Conservation (phyloP, 2,329 filamentous ascomycete species). For the Phialocephala subalpina region DNA sequence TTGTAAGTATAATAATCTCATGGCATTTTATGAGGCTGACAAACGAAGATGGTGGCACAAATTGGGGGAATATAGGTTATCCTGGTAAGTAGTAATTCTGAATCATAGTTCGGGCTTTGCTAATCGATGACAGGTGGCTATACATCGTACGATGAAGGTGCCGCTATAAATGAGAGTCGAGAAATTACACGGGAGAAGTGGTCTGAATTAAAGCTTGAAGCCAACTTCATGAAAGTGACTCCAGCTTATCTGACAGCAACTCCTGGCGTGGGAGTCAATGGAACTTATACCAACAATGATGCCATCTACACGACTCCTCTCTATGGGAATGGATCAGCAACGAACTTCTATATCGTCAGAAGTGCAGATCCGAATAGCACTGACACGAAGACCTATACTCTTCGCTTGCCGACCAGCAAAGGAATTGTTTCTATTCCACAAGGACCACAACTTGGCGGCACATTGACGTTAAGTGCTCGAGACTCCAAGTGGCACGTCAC, state of each 20-base stretch:
- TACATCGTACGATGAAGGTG: slow-evolving; percentile 65
- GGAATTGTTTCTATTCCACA: slow-evolving; percentile 63
- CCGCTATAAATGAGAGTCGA: slow-evolving; percentile 74
- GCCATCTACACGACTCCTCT: slow-evolving; percentile 64
- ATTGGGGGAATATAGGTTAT: slow-evolving; percentile 83
- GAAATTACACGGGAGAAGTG: slow-evolving; percentile 78
- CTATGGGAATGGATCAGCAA: slow-evolving; percentile 58
- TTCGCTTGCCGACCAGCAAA: slow-evolving; percentile 67
- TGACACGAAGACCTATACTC: slow-evolving; percentile 65
- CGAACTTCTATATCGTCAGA: slow-evolving; percentile 70
- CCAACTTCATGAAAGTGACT: slow-evolving; percentile 77
- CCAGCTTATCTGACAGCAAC: slow-evolving; percentile 72
- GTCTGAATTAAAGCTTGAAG: slow-evolving; percentile 78
- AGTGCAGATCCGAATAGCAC: slow-evolving; percentile 71
- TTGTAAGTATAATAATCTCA: too few species aligned
- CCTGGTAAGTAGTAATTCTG: too few species aligned
- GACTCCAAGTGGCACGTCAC: slow-evolving; percentile 68
- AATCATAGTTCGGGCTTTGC: too few species aligned
- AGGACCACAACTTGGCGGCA: slow-evolving; percentile 66
- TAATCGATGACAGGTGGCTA: slow-evolving; percentile 71
- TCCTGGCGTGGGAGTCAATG: slow-evolving; percentile 55
- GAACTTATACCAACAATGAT: slow-evolving; percentile 61
- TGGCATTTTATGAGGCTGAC: too few species aligned
- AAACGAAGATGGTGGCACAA: slow-evolving; percentile 82
- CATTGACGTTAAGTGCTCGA: slow-evolving; percentile 64